Percentiles rank a stretch among this genome's conserved stretches.
Evolutionary conservation across 2,329 filamentous ascomycete genomes (phyloP).

Genomic region (Sporothrix variecibatus): DNA sequence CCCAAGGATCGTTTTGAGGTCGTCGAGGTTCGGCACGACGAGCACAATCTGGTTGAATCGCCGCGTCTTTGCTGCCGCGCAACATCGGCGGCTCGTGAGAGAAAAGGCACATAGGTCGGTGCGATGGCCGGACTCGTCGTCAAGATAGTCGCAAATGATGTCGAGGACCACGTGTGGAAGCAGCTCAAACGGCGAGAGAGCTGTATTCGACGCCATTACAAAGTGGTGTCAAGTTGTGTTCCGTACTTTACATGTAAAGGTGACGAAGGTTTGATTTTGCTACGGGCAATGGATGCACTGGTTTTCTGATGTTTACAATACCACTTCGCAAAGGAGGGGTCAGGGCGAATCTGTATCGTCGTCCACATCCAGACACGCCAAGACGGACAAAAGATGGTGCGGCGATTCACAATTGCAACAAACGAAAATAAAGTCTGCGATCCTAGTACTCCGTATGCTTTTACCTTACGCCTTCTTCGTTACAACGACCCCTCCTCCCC

Average conservation of each 20-base stretch:
- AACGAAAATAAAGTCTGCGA: neutral
- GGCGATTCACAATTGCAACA: neutral
- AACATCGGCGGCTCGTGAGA: neutral
- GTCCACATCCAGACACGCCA: neutral
- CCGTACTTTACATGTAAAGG: neutral
- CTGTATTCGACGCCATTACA: neutral
- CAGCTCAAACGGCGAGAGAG: neutral
- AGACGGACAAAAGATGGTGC: neutral
- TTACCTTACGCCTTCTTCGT: too few species aligned
- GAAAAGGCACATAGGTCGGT: neutral
- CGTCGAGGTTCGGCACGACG: neutral
- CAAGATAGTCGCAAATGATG: slow-evolving; percentile 7
- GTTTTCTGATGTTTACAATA: neutral
- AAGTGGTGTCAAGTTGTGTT: neutral
- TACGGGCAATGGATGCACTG: neutral
- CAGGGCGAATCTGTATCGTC: neutral
- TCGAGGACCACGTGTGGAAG: neutral
- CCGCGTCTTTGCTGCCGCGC: neutral
- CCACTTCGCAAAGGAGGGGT: neutral
- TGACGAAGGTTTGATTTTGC: neutral
- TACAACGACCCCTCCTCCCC: too few species aligned
- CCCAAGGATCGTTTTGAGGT: neutral
- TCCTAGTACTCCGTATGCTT: too few species aligned
- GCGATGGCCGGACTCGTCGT: neutral
- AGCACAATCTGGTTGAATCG: neutral